Conservation (phyloP, 2,329 filamentous ascomycete species). For the Lachnellula hyalina region DNA sequence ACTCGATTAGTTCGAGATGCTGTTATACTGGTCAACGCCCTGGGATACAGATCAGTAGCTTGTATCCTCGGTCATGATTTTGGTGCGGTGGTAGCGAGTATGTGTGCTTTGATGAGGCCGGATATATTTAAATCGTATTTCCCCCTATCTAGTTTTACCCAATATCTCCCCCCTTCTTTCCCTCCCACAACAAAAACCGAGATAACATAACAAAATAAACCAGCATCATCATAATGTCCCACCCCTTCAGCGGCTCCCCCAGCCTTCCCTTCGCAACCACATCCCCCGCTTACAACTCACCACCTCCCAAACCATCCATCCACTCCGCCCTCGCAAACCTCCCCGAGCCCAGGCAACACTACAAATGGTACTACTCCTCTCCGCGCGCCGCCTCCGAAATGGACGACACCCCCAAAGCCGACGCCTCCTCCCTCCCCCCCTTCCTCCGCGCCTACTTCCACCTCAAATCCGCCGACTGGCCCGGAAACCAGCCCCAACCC, state of each 20-base stretch:
- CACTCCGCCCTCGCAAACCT: constrained; percentile 50
- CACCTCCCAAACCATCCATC: constrained; percentile 38
- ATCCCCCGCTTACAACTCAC: constrained; percentile 22
- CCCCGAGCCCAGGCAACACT: constrained; percentile 58
- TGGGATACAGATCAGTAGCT: constrained; percentile 53
- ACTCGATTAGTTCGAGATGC: constrained; percentile 57
- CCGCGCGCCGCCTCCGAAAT: constrained; percentile 42
- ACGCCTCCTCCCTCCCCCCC: constrained; percentile 38
- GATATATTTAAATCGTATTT: constrained; percentile 55
- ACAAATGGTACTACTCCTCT: constrained; percentile 62
- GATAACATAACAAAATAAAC: background rate
- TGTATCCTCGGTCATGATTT: constrained; percentile 64
- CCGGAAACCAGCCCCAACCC: constrained; percentile 47
- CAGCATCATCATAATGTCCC: constrained; percentile 55
- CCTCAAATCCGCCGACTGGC: constrained; percentile 60
- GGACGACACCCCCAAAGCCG: constrained; percentile 40
- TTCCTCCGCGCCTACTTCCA: constrained; percentile 65
- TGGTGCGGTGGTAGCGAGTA: constrained; percentile 54
- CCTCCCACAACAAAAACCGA: background rate
- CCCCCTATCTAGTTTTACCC: background rate
- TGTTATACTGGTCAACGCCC: constrained; percentile 52
- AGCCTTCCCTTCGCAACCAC: constrained; percentile 43
- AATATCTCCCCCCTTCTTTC: background rate
- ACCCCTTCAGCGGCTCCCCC: constrained; percentile 54
- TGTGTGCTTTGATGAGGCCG: constrained; percentile 56